A percentile compares a stretch with the other conserved stretches of the same genome.
These are phyloP conservation scores for Cyclotella kingstonii DNA, from an alignment of 108 stramenopile species.

Conservation along the genomic window DNA sequence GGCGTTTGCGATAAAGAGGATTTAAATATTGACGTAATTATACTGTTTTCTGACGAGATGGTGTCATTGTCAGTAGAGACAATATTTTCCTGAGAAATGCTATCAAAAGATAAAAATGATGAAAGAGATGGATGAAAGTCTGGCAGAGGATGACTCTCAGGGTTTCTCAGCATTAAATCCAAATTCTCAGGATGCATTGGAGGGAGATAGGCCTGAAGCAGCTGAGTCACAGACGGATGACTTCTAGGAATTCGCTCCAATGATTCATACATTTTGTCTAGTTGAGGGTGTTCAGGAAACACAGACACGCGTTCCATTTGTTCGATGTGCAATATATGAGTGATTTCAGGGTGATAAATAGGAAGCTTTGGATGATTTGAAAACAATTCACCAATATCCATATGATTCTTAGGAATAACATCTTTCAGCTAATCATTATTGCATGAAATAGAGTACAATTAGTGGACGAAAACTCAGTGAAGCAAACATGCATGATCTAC, in stretches of 20 bases:
- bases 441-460: neutral
- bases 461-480: neutral
- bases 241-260: neutral
- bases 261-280: neutral
- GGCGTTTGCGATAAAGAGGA: neutral
- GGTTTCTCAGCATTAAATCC: conserved; percentile 10
- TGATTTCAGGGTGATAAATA: conserved; percentile 3
- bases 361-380: conserved; percentile 1
- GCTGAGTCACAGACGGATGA: neutral
- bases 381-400: neutral
- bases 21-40: no score
- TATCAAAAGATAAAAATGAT: neutral
- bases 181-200: conserved; percentile 7
- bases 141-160: neutral
- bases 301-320: neutral
- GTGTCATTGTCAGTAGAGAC: neutral
- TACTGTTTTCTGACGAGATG: neutral
- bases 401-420: neutral
- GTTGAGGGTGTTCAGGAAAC: neutral
- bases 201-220: conserved; percentile 1
- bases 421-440: neutral
- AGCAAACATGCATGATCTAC: neutral
- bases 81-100: neutral
- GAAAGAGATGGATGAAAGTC: conserved; percentile 10
- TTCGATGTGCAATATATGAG: neutral